Evolutionary conservation across 176 grass and related monocot species (phyloP), one percentile per base, ranked within the genome.

Genomic region (Aegilops sharonensis): DNA sequence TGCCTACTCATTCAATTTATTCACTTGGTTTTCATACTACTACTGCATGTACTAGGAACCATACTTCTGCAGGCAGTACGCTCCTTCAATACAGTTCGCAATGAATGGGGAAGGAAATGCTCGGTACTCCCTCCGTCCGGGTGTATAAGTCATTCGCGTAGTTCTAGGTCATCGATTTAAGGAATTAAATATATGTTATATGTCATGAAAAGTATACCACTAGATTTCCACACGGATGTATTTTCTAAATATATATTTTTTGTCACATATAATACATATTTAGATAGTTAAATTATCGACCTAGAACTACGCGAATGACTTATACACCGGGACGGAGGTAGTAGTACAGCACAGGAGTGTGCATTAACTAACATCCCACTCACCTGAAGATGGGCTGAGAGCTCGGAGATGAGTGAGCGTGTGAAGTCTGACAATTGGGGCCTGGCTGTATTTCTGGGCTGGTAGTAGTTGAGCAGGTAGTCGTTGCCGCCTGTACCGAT

Each of bases 381-480:
- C 83, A 91, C 92, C 87, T 91, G 90, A 18, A 94, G 87, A 24
- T 94, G 92, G 11, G 5, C 24, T 0, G 92, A 87, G 47, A 94
- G 56, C 60, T 72, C 72, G 62, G 67, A 39, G 84, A 89, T 21
- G 73, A 91, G 89, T 1, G 57, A 75, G 2, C 76, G 8, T 15
- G 92, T 94, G 87, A 91, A 94, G 20, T 83, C 80, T 9, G 81
- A 69, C 68, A 91, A 10, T 1, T 2, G 9, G 1, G 84, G 48
- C 62, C 30, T 40, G 4, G 14, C 5, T 17, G 14, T 79, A 2
- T 43, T 52, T 17, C 48, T 56, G 23, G 79, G 36, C 36, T 59
- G 30, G 84, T 91, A 94, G 85, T 91, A 94, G 69, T 94, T 88
- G 67, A 94, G 84, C 45, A 91, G 54, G 67, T 89, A 94, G 59